Percentiles rank a stretch among this genome's conserved stretches.
phyloP scores from a whole-genome alignment of 306 rosid species.

The Arachis hypogaea region DNA sequence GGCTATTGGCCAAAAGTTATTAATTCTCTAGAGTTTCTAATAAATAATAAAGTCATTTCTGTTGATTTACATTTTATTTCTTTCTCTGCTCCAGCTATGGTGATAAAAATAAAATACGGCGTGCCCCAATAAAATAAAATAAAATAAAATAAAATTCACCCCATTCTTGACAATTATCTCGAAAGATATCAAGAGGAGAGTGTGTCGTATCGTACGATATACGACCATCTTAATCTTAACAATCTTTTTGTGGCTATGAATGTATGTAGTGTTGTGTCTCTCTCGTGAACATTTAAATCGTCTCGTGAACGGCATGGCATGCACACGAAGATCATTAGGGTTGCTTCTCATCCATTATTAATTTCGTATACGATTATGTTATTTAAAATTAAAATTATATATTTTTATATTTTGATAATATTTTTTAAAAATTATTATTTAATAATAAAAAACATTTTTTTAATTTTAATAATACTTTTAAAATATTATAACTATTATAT shows the following conservation, averaged over 20 bases:
- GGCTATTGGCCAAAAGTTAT: no score
- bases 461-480: no score
- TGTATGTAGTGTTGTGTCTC: constrained; percentile 24
- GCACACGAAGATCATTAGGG: constrained; percentile 20
- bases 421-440: no score
- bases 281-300: constrained; percentile 59
- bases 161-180: no score
- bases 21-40: no score
- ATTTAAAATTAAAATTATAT: no score
- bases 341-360: constrained; percentile 41
- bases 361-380: no score
- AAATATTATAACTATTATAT: no score
- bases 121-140: not conserved
- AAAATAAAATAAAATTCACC: no score
- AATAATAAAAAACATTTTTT: no score
- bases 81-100: not conserved
- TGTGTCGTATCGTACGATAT: not conserved
- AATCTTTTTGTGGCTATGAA: constrained; percentile 45
- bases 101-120: constrained; percentile 13
- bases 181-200: not conserved
- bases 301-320: constrained; percentile 54
- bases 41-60: not conserved
- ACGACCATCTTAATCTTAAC: constrained; percentile 47
- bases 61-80: not conserved
- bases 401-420: no score